Evolutionary conservation across 202 grass and related monocot genomes (phyloP), one percentile per base, ranked within the genome.

Genomic region (Hordeum pubiflorum): DNA sequence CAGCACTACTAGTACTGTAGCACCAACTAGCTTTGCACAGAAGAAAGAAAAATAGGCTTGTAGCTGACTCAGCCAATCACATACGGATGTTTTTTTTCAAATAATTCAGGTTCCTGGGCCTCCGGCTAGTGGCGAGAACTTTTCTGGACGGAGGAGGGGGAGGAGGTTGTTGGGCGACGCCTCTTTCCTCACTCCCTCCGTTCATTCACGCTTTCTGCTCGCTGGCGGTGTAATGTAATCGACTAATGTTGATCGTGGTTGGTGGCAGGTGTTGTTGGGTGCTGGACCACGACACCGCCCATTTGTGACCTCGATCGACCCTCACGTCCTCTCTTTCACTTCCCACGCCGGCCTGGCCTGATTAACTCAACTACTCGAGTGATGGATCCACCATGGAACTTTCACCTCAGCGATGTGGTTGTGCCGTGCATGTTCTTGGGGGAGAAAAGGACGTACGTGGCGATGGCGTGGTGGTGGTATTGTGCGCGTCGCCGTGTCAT

Each of bases 261-360:
- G 76, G 76, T 52, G 67, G 54, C 54, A 72, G 79, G 38, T 48
- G 65, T 0, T 17, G 46, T 59, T 81, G 21, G 21, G 79, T 81
- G 67, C 66, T 10, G 33, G 79, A 72, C 55, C 67, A 41, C 33
- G 69, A 62, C 67, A 36, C 0, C 79, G 3, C 9, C 34, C 70
- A 5, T 17, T 12, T 9, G 14, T 6, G 27, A 63, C 2, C 59
- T 17, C 59, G 2, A 17, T 61, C n/a, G 55, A 22, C 4, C 2
- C 9, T 59, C 57, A 50, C 0, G 5, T 17, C 46, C 14, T 43
- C 40, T 17, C 14, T 50, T 50, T 50, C 46, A 0, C 46, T 50
- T 5, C 46, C 46, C 46, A 6, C 4, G 46, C 14, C 1, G 46
- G 14, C 20, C 20, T 2, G 46, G 14, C 20, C 20, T 2, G 56